Base-by-base conservation (phyloP, 2,329 filamentous ascomycete species). In the Aspergillus sp. region DNA sequence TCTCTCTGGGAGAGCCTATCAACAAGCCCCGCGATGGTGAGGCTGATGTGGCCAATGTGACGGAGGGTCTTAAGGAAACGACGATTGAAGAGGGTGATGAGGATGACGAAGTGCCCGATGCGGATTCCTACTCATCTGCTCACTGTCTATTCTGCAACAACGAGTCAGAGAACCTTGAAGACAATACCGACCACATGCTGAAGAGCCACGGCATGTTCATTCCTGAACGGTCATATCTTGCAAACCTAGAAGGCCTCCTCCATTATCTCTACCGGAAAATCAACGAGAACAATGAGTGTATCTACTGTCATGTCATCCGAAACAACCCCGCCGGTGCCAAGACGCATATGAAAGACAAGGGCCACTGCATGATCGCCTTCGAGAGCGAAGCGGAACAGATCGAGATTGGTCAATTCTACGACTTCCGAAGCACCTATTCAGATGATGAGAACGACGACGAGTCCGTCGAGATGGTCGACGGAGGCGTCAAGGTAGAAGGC, bases 331-430 rank as follows among this genome's bases (percentile, higher is more conserved):
- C 88, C 57, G 93, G 90, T 17, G 86, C 93, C 25, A 93, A 97
- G 71, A 97, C 93, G 0, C 95, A 99, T 73, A 99, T 99, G 95
- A 88, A 91, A 45, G 95, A 99, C 73, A 93, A 92, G 72, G 90
- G 91, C 1, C 95, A 99, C 76, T 98, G 93, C 83, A 96, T 93
- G 84, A 96, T 99, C 66, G 93, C 91, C 0, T 99, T 93, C 73
- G 87, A 88, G 52, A 89, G 87, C 0, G 91, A 97, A 71, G 88
- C 90, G 37, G 92, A 98, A 70, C 91, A 97, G 78, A 84, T 98
- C 31, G 91, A 96, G 56, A 91, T 99, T 69, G 95, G 95, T 56
- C 91, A 98, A 64, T 97, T 91, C 75, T 99, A 99, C 76, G 95
- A 99, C 72, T 99, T 99, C 82, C 85, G 90, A 64, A 90, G 90